These are phyloP conservation scores for Solanum chiquidenum DNA, from an alignment of 257 asterid genomes.

Conservation along the genomic window DNA sequence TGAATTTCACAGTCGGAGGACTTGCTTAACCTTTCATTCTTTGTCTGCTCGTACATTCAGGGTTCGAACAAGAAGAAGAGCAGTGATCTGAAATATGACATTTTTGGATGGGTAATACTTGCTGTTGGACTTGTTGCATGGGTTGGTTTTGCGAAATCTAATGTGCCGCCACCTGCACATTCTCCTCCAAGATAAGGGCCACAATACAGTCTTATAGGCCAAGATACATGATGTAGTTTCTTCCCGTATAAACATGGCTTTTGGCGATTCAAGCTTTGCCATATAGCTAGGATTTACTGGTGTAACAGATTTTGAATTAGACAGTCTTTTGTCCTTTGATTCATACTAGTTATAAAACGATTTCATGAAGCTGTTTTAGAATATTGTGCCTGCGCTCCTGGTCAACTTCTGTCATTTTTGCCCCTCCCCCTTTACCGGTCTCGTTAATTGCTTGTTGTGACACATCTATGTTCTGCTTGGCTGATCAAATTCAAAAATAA, in stretches of 20 bases:
- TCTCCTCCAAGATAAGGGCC: conserved; percentile 36
- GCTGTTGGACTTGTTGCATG: conserved; percentile 58
- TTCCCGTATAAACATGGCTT: neutral
- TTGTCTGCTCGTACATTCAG: conserved; percentile 1
- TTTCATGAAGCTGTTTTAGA: neutral
- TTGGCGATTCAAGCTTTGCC: neutral
- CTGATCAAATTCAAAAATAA: neutral
- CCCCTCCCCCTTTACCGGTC: neutral
- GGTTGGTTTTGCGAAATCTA: conserved; percentile 51
- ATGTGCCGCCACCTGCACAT: conserved; percentile 22
- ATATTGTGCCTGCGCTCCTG: neutral
- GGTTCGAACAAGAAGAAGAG: conserved; percentile 36
- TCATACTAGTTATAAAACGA: neutral
- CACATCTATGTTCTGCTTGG: neutral
- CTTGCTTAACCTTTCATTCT: neutral
- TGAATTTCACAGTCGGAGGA: neutral
- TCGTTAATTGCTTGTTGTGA: neutral
- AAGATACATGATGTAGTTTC: neutral
- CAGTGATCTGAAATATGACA: conserved; percentile 55
- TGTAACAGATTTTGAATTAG: neutral
- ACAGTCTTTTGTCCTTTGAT: neutral
- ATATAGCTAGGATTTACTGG: neutral
- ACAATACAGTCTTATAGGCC: neutral
- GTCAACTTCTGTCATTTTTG: neutral
- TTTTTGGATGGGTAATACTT: conserved; percentile 62